Evolutionary conservation across 345 rosid genomes (phyloP), one percentile per base, ranked within the genome.

Genomic region (Psidium guajava): DNA sequence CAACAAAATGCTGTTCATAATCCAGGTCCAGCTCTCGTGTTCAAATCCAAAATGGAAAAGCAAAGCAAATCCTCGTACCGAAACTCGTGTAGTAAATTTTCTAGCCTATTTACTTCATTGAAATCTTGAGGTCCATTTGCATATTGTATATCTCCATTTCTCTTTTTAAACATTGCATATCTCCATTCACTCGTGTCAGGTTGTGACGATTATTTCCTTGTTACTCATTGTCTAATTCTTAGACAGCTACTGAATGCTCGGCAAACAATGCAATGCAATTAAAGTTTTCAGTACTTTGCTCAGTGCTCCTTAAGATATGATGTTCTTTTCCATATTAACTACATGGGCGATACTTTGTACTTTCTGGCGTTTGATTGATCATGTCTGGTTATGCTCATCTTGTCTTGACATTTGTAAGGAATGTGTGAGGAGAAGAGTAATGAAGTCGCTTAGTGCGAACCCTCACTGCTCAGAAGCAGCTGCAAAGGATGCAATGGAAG

Each of bases 401-500:
- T 14, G 28, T 10, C 81, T 50, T 86, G 86, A 69, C 58, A 81
- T 85, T 61, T 69, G 81, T 42, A 91, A 96, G 99, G 99, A 96
- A n/a, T 97, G 98, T 83, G 90, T 97, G 85, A 94, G 91, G 87
- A 94, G 98, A 92, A 95, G 98, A 91, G 98, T 91, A 51, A 82
- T 94, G 98, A 92, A 91, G 85, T 95, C 99, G 0, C 56, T 98
- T 88, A 86, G 64, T 6, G 91, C 88, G 25, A 98, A 95, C 85
- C 98, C 99, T 32, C 86, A 89, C 91, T 98, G 99, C 94, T 92
- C 99, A 15, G 91, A 92, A 87, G 92, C 91, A 32, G 96, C 96
- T 50, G 94, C 96, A 25, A 93, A 87, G 90, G 94, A 95, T 80
- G 98, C 98, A 4, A 93, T 97, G 95, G 97, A 96, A 88, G 98